Evolutionary conservation across 371 early-diverging fungal genomes (phyloP), one percentile per base, ranked within the genome.

Genomic region (Mucor circinelloides): DNA sequence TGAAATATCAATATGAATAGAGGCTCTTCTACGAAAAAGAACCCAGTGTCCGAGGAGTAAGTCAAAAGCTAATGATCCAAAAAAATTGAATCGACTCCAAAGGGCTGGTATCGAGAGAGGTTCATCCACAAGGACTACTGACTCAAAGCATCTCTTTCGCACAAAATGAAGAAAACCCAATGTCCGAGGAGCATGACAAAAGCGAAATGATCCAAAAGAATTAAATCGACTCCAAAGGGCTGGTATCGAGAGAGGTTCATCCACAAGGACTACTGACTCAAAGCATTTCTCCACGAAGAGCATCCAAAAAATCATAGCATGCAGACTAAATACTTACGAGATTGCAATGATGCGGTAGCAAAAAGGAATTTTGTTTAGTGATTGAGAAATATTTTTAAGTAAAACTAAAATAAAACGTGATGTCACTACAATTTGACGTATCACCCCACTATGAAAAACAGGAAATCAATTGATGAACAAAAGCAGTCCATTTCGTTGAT

Each of bases 1-100:
- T 64, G 38, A 64, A 56, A 64, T 64, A 64, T 56, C 64, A 56
- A 64, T 64, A 64, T 56, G 56, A 64, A 28, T 40, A 64, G 56
- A 64, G 7, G 56, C 56, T 55, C 56, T 64, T 56, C 57, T 55
- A 58, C 42, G 59, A 58, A 58, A 38, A 27, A 58, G 59, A 58
- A 58, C 59, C 40, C 58, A 57, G 58, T 57, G 36, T 57, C 58
- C 58, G 58, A 57, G 58, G 58, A 57, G 36, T 36, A 57, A 19
- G 58, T 19, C 36, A n/a, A n/a, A n/a, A n/a, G n/a, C n/a, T n/a
- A n/a, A n/a, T n/a, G n/a, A n/a, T n/a, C n/a, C n/a, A n/a, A n/a
- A n/a, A n/a, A n/a, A n/a, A n/a, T n/a, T n/a, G n/a, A n/a, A n/a
- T n/a, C n/a, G n/a, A n/a, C n/a, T n/a, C n/a, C n/a, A n/a, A n/a